Percentiles rank a stretch among this genome's conserved stretches.
phyloP scores from a whole-genome alignment of 1,139 yeast genomes.

The Candida tetrigidarum region DNA sequence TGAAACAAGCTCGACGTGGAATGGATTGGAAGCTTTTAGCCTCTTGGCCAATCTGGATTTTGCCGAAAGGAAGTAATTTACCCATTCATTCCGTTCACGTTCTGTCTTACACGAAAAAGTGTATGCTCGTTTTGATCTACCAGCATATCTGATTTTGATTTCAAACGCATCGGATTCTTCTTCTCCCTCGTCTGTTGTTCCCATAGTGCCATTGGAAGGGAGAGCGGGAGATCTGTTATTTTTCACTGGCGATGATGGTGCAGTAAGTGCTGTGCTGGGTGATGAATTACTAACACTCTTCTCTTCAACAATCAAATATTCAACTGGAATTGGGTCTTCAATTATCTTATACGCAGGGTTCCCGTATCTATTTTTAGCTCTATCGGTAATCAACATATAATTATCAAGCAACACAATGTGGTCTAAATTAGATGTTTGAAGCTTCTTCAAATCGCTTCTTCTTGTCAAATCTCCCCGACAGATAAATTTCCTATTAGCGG shows the following conservation, averaged over 20 bases:
- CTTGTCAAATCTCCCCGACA: conserved; percentile 64
- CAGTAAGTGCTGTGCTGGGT: background rate
- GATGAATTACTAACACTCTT: conserved; percentile 12
- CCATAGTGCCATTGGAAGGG: conserved; percentile 16
- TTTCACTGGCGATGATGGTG: conserved; percentile 20
- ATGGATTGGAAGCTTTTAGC: conserved; percentile 56
- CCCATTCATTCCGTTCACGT: conserved; percentile 66
- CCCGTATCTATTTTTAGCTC: conserved; percentile 28
- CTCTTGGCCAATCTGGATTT: conserved; percentile 54
- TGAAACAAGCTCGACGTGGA: conserved; percentile 54
- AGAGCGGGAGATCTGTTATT: conserved; percentile 24
- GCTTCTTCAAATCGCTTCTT: conserved; percentile 59
- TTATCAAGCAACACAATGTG: conserved; percentile 75
- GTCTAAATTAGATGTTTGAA: conserved; percentile 47
- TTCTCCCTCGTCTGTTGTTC: conserved; percentile 23
- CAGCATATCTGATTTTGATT: conserved; percentile 48
- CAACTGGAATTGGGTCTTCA: conserved; percentile 66
- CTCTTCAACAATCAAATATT: conserved; percentile 58
- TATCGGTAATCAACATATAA: conserved; percentile 69
- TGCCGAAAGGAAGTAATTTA: conserved; percentile 55
- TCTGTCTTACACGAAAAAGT: conserved; percentile 60
- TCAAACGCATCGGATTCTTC: conserved; percentile 42
- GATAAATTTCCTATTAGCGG: conserved; percentile 59
- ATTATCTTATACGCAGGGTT: conserved; percentile 43
- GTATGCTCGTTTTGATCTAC: conserved; percentile 49